Percentiles rank a stretch among this genome's conserved stretches.
These are phyloP conservation scores for Iris macrosiphon DNA, from an alignment of 106 monocot species.

Conservation along the genomic window DNA sequence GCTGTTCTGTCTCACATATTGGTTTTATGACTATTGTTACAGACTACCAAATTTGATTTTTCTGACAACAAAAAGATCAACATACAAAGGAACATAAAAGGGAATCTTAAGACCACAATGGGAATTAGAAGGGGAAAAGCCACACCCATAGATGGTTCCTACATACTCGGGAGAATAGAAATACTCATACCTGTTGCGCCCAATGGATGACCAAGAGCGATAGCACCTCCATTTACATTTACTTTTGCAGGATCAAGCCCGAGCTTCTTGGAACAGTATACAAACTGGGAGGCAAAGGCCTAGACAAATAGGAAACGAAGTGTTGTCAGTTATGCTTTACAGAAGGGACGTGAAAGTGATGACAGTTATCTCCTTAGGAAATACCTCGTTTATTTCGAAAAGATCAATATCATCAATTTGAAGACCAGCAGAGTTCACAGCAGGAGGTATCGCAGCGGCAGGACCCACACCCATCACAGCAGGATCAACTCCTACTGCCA, in stretches of 20 bases:
- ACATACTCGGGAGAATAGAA: neutral
- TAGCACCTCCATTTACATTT: constrained; percentile 92
- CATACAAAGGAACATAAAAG: too few species aligned
- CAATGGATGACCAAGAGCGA: constrained; percentile 86
- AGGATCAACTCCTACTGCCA: constrained; percentile 16
- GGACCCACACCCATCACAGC: constrained; percentile 15
- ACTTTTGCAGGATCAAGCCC: constrained; percentile 66
- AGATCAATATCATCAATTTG: constrained; percentile 9
- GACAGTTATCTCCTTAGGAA: neutral
- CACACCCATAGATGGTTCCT: neutral
- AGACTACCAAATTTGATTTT: too few species aligned
- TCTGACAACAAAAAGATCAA: too few species aligned
- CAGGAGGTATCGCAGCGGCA: constrained; percentile 10
- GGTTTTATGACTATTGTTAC: too few species aligned
- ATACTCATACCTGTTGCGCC: constrained; percentile 67
- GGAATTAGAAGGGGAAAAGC: neutral
- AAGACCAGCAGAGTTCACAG: constrained; percentile 10
- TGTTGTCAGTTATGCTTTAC: neutral
- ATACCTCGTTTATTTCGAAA: constrained; percentile 18
- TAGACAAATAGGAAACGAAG: constrained; percentile 11
- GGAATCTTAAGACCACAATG: too few species aligned
- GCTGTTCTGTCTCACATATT: too few species aligned
- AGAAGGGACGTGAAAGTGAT: neutral
- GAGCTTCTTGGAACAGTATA: constrained; percentile 73
- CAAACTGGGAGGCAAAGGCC: constrained; percentile 88